Percentiles rank a stretch among this genome's conserved stretches.
phyloP scores from a whole-genome alignment of 257 asterid genomes.

The Phtheirospermum japonicum region DNA sequence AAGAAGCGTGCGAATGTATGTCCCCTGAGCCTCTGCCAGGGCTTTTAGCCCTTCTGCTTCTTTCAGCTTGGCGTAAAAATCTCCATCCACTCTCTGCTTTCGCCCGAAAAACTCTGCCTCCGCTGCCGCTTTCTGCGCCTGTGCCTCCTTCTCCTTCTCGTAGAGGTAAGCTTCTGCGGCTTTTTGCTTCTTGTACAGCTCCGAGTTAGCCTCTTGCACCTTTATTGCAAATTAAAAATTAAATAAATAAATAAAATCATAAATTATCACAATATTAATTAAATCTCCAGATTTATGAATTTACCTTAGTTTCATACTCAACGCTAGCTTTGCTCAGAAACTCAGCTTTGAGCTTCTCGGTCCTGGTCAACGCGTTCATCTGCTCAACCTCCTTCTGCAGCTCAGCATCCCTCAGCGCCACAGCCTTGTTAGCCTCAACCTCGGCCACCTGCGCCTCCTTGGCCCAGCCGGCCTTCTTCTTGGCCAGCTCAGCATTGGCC shows the following conservation, averaged over 20 bases:
- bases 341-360: slow-evolving; percentile 64
- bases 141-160: slow-evolving; percentile 56
- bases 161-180: slow-evolving; percentile 59
- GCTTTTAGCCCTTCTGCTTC: slow-evolving; percentile 69
- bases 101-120: slow-evolving; percentile 44
- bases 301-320: slow-evolving; percentile 64
- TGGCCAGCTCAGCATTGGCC: no score
- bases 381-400: slow-evolving; percentile 57
- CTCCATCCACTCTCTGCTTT: slow-evolving; percentile 50
- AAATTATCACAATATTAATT: no score
- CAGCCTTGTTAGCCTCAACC: slow-evolving; percentile 61
- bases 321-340: slow-evolving; percentile 57
- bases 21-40: slow-evolving; percentile 66
- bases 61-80: slow-evolving; percentile 48
- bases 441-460: slow-evolving; percentile 52
- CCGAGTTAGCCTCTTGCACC: slow-evolving; percentile 83
- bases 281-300: no score
- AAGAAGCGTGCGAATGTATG: slow-evolving; percentile 39
- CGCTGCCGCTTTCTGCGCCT: slow-evolving; percentile 48
- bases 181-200: slow-evolving; percentile 57
- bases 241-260: no score
- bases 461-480: slow-evolving; percentile 68
- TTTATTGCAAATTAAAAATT: no score
- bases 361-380: slow-evolving; percentile 52
- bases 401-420: slow-evolving; percentile 58